Evolutionary conservation across 768 basidiomycete genomes (phyloP).

Genomic region (Lentinula guzmanii): DNA sequence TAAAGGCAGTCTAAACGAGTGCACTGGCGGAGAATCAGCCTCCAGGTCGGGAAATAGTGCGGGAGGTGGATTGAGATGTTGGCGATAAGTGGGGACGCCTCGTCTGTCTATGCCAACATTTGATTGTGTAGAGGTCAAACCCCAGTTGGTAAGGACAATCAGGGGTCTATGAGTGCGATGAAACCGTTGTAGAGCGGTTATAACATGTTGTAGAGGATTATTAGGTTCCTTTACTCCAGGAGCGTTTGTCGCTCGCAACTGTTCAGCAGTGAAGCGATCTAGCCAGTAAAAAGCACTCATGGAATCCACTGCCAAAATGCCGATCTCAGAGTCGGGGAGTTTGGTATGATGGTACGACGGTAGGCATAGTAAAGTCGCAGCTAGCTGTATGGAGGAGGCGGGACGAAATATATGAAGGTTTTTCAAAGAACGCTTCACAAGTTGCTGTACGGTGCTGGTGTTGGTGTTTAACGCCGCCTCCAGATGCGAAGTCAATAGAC

Average conservation of each 20-base stretch:
- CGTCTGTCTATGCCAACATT: neutral
- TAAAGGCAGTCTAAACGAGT: conserved; percentile 9
- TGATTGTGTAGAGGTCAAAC: conserved; percentile 23
- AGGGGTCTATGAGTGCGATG: conserved; percentile 44
- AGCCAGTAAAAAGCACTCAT: conserved; percentile 74
- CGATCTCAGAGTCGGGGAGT: conserved; percentile 51
- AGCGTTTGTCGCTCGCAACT: conserved; percentile 24
- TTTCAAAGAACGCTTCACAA: conserved; percentile 35
- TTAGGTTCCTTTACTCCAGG: conserved; percentile 10
- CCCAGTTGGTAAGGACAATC: conserved; percentile 61
- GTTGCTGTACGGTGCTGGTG: conserved; percentile 16
- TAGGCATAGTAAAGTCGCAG: conserved; percentile 56
- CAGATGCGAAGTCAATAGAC: conserved; percentile 46
- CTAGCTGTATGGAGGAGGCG: conserved; percentile 60
- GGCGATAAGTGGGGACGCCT: conserved; percentile 29
- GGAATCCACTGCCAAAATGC: conserved; percentile 69
- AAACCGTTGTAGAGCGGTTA: conserved; percentile 41
- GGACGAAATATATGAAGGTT: conserved; percentile 68
- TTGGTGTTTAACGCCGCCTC: conserved; percentile 18
- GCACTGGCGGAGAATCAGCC: neutral
- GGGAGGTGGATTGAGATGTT: conserved; percentile 47
- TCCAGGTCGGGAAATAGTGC: conserved; percentile 7
- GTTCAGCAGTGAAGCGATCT: conserved; percentile 63
- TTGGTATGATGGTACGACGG: conserved; percentile 43
- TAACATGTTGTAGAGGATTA: conserved; percentile 39